These are phyloP conservation scores for Pythium coloratum DNA, from an alignment of 352 stramenopile species.

Conservation along the genomic window DNA sequence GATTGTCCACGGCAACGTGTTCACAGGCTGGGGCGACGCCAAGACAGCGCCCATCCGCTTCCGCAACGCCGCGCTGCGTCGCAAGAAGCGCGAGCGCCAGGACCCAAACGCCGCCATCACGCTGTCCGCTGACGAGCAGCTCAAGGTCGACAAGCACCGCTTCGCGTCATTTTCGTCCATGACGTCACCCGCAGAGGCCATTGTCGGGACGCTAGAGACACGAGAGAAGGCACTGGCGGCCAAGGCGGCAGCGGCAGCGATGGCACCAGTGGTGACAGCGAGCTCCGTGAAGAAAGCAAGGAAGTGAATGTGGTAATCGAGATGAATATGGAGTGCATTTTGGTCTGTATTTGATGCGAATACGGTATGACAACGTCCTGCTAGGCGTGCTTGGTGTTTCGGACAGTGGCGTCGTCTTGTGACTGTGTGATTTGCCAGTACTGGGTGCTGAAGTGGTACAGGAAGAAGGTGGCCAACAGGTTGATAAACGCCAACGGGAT, in stretches of 20 bases:
- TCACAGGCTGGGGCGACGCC: constrained; percentile 68
- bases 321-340: not conserved
- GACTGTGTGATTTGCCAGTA: no score
- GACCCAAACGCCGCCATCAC: constrained; percentile 17
- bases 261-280: not conserved
- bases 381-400: not conserved
- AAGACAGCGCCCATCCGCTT: constrained; percentile 64
- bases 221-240: constrained; percentile 5
- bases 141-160: constrained; percentile 64
- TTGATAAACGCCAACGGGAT: no score
- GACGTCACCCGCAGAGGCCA: constrained; percentile 58
- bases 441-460: no score
- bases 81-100: constrained; percentile 64
- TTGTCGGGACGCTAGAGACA: constrained; percentile 16
- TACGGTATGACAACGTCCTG: no score
- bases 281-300: constrained; percentile 17
- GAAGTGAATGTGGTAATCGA: constrained; percentile 1
- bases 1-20: constrained; percentile 68
- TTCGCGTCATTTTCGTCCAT: constrained; percentile 71
- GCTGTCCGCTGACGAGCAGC: constrained; percentile 48
- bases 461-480: no score
- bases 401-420: not conserved
- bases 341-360: no score
- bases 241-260: not conserved
- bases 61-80: constrained; percentile 56